Percentiles rank a stretch among this genome's conserved stretches.
phyloP scores from a whole-genome alignment of 1,284 basidiomycete genomes.

The Ustilago hordei region DNA sequence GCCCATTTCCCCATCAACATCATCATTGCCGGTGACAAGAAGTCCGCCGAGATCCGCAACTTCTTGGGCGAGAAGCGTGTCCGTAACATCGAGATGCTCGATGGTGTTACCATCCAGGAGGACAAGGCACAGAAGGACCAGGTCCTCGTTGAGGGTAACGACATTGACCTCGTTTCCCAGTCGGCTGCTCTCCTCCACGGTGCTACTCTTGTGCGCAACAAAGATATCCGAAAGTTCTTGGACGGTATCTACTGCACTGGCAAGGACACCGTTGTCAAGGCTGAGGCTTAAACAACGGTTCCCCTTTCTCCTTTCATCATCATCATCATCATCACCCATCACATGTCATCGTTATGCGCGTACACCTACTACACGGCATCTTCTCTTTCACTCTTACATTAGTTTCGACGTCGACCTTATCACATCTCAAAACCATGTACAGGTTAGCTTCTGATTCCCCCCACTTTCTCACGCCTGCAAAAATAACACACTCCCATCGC shows the following conservation, averaged over 20 bases:
- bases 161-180: constrained; percentile 69
- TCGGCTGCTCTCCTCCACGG: constrained; percentile 69
- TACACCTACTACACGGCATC: constrained; percentile 14
- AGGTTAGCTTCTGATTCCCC: constrained; percentile 24
- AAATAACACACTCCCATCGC: constrained; percentile 38
- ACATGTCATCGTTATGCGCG: constrained; percentile 3
- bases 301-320: constrained; percentile 1
- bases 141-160: constrained; percentile 73
- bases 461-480: constrained; percentile 21
- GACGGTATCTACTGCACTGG: constrained; percentile 88
- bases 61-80: constrained; percentile 95
- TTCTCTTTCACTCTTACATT: constrained; percentile 27
- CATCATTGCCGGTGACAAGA: constrained; percentile 87
- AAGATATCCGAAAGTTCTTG: constrained; percentile 73
- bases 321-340: background rate
- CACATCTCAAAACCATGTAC: constrained; percentile 10
- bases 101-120: constrained; percentile 87
- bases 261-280: constrained; percentile 74
- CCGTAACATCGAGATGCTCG: constrained; percentile 90
- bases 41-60: constrained; percentile 93
- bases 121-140: constrained; percentile 94
- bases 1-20: constrained; percentile 99
- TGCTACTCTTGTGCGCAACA: constrained; percentile 67
- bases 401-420: constrained; percentile 16
- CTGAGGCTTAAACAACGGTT: constrained; percentile 73